Evolutionary conservation across 2,329 filamentous ascomycete species (phyloP).

Genomic region (Diaporthe destruens): DNA sequence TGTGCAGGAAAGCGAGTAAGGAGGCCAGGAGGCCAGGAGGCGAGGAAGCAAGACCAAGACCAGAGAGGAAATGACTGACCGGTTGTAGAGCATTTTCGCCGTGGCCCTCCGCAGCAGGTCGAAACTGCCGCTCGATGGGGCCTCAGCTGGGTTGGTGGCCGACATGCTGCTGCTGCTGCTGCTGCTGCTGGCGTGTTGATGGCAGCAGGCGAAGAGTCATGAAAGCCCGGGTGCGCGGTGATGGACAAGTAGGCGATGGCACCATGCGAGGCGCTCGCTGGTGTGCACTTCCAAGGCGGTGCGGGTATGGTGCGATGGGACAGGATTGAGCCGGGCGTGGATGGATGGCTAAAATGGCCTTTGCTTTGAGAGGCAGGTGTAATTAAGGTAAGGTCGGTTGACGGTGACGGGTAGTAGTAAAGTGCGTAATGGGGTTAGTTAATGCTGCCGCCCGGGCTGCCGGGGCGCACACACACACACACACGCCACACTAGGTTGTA

Average conservation of each 20-base stretch:
- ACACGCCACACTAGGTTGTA: no score
- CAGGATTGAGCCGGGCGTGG: slow-evolving; percentile 7
- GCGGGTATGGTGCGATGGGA: slow-evolving; percentile 11
- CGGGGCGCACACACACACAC: no score
- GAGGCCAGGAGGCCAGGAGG: slow-evolving; percentile 34
- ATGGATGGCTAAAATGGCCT: background rate
- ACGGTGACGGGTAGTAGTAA: no score
- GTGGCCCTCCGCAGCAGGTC: slow-evolving; percentile 71
- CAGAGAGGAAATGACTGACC: slow-evolving; percentile 57
- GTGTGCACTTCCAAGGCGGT: background rate
- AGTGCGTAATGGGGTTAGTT: background rate
- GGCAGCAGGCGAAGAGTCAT: slow-evolving; percentile 28
- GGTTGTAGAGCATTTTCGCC: slow-evolving; percentile 70
- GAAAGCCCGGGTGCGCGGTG: slow-evolving; percentile 20
- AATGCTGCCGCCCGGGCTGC: slow-evolving; percentile 3
- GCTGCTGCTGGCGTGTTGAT: slow-evolving; percentile 20
- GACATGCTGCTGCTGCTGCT: slow-evolving; percentile 58
- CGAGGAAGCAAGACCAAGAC: no score
- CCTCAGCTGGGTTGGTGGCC: slow-evolving; percentile 57
- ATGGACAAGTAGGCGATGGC: slow-evolving; percentile 18
- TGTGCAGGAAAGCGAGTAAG: slow-evolving; percentile 40
- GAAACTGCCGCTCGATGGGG: slow-evolving; percentile 60
- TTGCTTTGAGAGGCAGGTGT: slow-evolving; percentile 1
- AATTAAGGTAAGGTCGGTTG: background rate
- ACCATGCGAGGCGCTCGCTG: slow-evolving; percentile 26